phyloP scores from a whole-genome alignment of 2,329 filamentous ascomycete species.

The Fusarium robinianum region DNA sequence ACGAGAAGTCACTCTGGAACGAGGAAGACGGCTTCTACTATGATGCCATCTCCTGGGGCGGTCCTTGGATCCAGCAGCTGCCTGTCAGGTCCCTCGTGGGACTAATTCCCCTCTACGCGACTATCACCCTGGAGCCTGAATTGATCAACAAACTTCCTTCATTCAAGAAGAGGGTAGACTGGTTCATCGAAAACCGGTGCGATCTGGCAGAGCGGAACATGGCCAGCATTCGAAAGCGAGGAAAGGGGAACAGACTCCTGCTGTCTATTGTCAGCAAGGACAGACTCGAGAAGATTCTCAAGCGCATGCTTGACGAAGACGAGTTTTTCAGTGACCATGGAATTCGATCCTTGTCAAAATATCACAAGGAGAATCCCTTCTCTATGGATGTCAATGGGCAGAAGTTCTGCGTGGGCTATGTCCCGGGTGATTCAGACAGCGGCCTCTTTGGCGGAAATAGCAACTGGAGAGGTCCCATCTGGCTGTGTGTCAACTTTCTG shows the following conservation, averaged over 20 bases:
- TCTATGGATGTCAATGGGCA: conserved; percentile 97
- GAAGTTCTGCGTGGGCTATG: conserved; percentile 82
- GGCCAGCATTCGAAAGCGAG: conserved; percentile 86
- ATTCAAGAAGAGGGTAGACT: conserved; percentile 91
- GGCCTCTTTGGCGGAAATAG: conserved; percentile 96
- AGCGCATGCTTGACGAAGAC: conserved; percentile 89
- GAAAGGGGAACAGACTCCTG: conserved; percentile 86
- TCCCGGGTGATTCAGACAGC: conserved; percentile 95
- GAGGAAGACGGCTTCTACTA: conserved; percentile 98
- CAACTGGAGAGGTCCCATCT: conserved; percentile 96
- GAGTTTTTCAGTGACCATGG: conserved; percentile 92
- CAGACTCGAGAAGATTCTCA: conserved; percentile 84
- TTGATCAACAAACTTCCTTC: conserved; percentile 87
- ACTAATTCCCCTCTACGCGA: conserved; percentile 90
- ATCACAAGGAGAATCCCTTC: conserved; percentile 86
- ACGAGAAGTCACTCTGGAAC: conserved; percentile 89
- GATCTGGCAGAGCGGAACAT: conserved; percentile 93
- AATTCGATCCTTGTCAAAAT: conserved; percentile 89
- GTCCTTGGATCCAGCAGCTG: conserved; percentile 89
- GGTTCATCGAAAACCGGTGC: conserved; percentile 87
- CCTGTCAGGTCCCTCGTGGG: conserved; percentile 91
- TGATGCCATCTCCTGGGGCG: conserved; percentile 95
- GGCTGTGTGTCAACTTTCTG: conserved; percentile 95
- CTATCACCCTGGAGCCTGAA: conserved; percentile 89
- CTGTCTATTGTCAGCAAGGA: conserved; percentile 92